These are phyloP conservation scores for Chiua virens DNA, from an alignment of 768 basidiomycete species.

Conservation along the genomic window DNA sequence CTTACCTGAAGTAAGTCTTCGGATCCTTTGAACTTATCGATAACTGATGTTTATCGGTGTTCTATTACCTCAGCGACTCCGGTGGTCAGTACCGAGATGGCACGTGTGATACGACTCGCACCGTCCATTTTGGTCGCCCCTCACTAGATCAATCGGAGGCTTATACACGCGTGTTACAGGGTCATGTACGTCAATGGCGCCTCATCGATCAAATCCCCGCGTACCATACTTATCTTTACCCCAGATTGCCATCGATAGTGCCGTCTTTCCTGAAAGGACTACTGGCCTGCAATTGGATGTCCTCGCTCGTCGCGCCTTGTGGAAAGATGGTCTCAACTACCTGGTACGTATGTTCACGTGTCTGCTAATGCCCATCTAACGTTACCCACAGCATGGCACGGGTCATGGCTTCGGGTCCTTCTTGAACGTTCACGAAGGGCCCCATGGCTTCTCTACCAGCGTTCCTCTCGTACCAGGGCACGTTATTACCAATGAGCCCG, in stretches of 20 bases:
- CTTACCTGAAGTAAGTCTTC: constrained; percentile 81
- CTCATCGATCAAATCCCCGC: constrained; percentile 16
- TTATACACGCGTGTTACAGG: constrained; percentile 93
- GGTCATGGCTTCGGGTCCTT: constrained; percentile 90
- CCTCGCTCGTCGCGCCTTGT: constrained; percentile 83
- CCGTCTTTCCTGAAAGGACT: constrained; percentile 89
- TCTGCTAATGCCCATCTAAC: constrained; percentile 13
- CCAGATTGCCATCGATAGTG: constrained; percentile 88
- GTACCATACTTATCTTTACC: constrained; percentile 19
- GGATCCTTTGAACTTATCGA: constrained; percentile 7
- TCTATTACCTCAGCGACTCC: constrained; percentile 64
- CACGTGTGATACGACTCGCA: constrained; percentile 83
- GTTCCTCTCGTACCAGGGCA: constrained; percentile 80
- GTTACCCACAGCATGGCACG: constrained; percentile 70
- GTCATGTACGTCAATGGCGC: constrained; percentile 67
- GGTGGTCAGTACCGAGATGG: constrained; percentile 90
- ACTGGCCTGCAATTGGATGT: constrained; percentile 83
- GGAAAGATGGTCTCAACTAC: constrained; percentile 85
- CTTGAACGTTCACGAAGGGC: constrained; percentile 83
- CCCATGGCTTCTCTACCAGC: constrained; percentile 71
- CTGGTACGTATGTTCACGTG: constrained; percentile 45
- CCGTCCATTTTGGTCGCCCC: constrained; percentile 85
- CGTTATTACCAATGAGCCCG: constrained; percentile 93
- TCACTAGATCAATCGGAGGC: constrained; percentile 86
- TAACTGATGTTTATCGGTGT: constrained; percentile 13